Evolutionary conservation across 129 eudicot species (phyloP).

Genomic region (Erigeron canadensis): DNA sequence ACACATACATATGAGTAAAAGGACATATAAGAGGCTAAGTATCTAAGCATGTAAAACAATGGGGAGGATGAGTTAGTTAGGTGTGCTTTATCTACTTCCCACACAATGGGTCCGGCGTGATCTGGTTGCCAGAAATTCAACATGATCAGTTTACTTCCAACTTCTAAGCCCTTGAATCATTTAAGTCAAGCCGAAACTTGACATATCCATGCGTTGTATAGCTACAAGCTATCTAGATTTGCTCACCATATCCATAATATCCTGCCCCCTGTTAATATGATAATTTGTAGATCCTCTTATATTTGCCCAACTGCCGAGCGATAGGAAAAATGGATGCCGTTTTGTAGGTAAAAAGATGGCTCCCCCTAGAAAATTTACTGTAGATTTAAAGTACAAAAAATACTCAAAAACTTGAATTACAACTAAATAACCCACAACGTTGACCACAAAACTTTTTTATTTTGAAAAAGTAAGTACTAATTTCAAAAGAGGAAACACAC

Average conservation of each 20-base stretch:
- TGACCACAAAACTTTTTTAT: background rate
- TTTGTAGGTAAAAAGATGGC: background rate
- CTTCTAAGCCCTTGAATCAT: background rate
- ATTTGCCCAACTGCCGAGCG: background rate
- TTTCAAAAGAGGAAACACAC: background rate
- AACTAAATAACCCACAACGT: background rate
- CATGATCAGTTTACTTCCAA: background rate
- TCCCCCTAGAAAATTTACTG: background rate
- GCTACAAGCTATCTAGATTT: background rate
- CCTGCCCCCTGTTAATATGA: background rate
- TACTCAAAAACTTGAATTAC: background rate
- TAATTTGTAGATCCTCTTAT: constrained; percentile 10
- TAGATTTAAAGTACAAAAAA: background rate
- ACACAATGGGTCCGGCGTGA: too few relatives aligned
- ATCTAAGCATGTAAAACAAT: too few relatives aligned
- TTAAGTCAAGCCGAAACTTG: too few relatives aligned
- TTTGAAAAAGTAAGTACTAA: background rate
- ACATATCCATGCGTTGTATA: too few relatives aligned
- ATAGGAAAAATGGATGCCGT: background rate
- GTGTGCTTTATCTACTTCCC: too few relatives aligned
- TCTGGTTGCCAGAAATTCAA: background rate
- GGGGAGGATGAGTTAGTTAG: too few relatives aligned
- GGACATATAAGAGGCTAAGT: too few relatives aligned
- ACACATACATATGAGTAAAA: background rate
- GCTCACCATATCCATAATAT: background rate